Conservation (phyloP, 305 asterid genomes). For the Plantago lanceolata region DNA sequence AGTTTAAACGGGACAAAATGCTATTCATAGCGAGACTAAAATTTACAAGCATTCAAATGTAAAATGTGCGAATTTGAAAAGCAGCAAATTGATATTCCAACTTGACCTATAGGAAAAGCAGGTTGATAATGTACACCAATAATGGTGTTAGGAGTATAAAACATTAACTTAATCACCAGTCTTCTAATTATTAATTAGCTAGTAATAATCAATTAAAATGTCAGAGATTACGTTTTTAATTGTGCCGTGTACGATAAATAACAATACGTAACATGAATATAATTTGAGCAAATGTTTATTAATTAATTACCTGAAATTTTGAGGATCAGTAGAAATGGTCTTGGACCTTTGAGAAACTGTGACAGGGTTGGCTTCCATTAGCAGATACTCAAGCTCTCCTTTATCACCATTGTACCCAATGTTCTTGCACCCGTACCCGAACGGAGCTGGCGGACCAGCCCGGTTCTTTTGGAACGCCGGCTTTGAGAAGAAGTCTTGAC, state of each 20-base stretch:
- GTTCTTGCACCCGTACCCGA: slow-evolving; percentile 4
- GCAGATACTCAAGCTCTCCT: slow-evolving; percentile 6
- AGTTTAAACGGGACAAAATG: too few relatives aligned
- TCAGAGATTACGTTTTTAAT: too few relatives aligned
- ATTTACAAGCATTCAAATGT: too few relatives aligned
- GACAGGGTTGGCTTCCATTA: background rate
- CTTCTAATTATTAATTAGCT: too few relatives aligned
- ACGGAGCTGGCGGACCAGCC: background rate
- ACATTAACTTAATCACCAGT: too few relatives aligned
- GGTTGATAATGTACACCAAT: too few relatives aligned
- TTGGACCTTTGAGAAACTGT: slow-evolving; percentile 2
- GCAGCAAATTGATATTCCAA: too few relatives aligned
- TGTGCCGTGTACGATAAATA: background rate
- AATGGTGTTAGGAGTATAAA: too few relatives aligned
- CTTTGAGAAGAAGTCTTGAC: background rate
- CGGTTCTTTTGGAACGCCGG: background rate
- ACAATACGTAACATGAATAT: background rate
- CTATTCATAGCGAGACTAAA: too few relatives aligned
- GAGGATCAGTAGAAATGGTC: slow-evolving; percentile 6
- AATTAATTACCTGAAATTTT: slow-evolving; percentile 8
- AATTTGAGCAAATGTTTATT: background rate
- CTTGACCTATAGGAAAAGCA: too few relatives aligned
- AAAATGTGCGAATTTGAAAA: too few relatives aligned
- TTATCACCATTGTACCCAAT: slow-evolving; percentile 6
- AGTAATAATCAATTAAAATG: too few relatives aligned